phyloP scores from a whole-genome alignment of 1,284 basidiomycete species.

The Ganoderma lingzhi region DNA sequence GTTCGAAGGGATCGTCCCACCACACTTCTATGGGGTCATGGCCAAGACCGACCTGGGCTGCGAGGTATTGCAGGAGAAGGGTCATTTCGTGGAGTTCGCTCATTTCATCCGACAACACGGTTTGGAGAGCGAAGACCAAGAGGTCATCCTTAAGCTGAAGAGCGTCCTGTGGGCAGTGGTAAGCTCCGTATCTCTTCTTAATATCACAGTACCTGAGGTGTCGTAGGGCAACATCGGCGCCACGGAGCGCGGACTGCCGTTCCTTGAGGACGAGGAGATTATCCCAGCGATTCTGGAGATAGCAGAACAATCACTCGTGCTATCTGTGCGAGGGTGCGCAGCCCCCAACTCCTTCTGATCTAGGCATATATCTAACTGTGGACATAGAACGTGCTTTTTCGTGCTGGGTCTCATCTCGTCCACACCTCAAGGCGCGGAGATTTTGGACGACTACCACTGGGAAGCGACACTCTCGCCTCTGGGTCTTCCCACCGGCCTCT shows the following conservation, averaged over 20 bases:
- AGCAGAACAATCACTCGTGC: constrained; percentile 87
- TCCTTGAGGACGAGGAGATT: constrained; percentile 95
- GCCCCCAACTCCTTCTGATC: background rate
- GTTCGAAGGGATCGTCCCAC: constrained; percentile 91
- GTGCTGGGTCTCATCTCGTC: constrained; percentile 87
- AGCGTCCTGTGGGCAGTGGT: constrained; percentile 98
- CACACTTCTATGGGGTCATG: constrained; percentile 98
- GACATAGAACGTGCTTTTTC: constrained; percentile 90
- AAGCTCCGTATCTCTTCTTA: constrained; percentile 43
- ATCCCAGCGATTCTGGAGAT: constrained; percentile 92
- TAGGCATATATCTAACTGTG: background rate
- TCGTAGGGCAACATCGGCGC: constrained; percentile 92
- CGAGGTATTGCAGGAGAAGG: constrained; percentile 88
- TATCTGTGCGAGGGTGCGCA: constrained; percentile 92
- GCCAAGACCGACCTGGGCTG: constrained; percentile 96
- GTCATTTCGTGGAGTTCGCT: constrained; percentile 92
- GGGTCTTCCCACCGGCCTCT: constrained; percentile 90
- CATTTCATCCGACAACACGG: constrained; percentile 91
- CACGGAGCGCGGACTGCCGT: constrained; percentile 89
- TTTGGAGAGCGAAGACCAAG: constrained; percentile 83
- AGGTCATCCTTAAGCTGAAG: constrained; percentile 90
- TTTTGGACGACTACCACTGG: constrained; percentile 93
- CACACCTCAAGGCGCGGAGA: constrained; percentile 79
- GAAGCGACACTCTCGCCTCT: constrained; percentile 88
- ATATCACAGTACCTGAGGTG: background rate